Evolutionary conservation across 768 basidiomycete genomes (phyloP).

Genomic region (Kwoniella heveanensis): DNA sequence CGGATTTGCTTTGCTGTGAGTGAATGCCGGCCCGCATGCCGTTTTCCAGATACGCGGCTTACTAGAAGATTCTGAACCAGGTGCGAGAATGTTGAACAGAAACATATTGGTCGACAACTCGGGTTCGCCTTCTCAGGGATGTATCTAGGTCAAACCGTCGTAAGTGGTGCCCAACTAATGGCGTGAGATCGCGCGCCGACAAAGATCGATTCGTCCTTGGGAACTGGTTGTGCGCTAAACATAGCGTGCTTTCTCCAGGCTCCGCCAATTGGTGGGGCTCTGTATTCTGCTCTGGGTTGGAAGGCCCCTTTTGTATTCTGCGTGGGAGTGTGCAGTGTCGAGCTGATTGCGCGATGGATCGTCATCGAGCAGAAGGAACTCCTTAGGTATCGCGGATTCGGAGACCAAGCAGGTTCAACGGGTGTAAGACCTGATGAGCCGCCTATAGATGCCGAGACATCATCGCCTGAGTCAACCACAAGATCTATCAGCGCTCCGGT

Average conservation of each 20-base stretch:
- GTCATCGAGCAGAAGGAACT: constrained; percentile 28
- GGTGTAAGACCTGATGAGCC: not conserved
- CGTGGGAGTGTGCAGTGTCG: constrained; percentile 25
- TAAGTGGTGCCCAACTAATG: not conserved
- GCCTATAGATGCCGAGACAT: not conserved
- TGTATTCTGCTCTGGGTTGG: constrained; percentile 34
- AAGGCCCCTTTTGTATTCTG: constrained; percentile 33
- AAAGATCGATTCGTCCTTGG: too few relatives aligned
- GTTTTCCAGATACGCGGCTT: not conserved
- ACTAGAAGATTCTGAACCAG: not conserved
- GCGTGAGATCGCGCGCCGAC: too few relatives aligned
- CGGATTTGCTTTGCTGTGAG: constrained; percentile 24
- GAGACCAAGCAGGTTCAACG: not conserved
- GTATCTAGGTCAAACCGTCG: constrained; percentile 2
- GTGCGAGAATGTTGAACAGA: constrained; percentile 24
- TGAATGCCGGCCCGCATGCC: not conserved
- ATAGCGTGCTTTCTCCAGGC: not conserved
- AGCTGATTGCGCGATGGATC: constrained; percentile 29
- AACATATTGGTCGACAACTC: constrained; percentile 23
- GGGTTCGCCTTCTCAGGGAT: constrained; percentile 28
- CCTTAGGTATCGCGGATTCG: not conserved
- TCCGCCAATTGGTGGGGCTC: constrained; percentile 22
- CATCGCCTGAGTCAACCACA: not conserved
- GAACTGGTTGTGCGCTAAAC: too few relatives aligned
- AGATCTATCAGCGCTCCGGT: not conserved